These are phyloP conservation scores for Auricularia heimuer DNA, from an alignment of 768 basidiomycete species.

Conservation along the genomic window DNA sequence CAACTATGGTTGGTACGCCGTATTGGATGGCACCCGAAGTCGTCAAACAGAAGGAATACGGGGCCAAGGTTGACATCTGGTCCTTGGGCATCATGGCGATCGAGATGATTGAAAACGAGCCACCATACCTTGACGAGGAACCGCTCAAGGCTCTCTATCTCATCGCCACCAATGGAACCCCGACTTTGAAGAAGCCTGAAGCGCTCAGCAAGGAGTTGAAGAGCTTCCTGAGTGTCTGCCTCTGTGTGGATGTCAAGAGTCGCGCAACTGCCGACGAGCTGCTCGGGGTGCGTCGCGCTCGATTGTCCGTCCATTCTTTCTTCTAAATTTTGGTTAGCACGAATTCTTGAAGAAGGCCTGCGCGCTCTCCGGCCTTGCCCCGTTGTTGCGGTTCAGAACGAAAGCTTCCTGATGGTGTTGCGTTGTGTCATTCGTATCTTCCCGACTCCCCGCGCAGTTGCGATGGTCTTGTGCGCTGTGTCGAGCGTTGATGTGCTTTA, in stretches of 20 bases:
- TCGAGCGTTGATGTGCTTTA: too few species aligned
- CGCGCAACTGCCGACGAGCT: conserved; percentile 81
- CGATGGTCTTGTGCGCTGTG: too few species aligned
- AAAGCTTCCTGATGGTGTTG: too few species aligned
- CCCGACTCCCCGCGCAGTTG: too few species aligned
- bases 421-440: too few species aligned
- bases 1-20: conserved; percentile 97
- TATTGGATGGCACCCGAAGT: conserved; percentile 99
- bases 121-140: conserved; percentile 92
- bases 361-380: too few species aligned
- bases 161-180: conserved; percentile 97
- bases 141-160: conserved; percentile 89
- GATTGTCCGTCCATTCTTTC: too few species aligned
- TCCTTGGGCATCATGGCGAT: conserved; percentile 97
- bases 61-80: conserved; percentile 96
- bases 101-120: conserved; percentile 98
- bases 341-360: too few species aligned
- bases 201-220: conserved; percentile 86
- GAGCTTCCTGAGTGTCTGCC: conserved; percentile 92
- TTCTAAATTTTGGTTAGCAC: too few species aligned
- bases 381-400: too few species aligned
- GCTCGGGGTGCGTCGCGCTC: too few species aligned
- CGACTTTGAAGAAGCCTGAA: conserved; percentile 94
- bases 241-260: conserved; percentile 93
- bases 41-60: conserved; percentile 94